Evolutionary conservation across 73 alveolate species (phyloP).

Genomic region (Uronychia binucleata): DNA sequence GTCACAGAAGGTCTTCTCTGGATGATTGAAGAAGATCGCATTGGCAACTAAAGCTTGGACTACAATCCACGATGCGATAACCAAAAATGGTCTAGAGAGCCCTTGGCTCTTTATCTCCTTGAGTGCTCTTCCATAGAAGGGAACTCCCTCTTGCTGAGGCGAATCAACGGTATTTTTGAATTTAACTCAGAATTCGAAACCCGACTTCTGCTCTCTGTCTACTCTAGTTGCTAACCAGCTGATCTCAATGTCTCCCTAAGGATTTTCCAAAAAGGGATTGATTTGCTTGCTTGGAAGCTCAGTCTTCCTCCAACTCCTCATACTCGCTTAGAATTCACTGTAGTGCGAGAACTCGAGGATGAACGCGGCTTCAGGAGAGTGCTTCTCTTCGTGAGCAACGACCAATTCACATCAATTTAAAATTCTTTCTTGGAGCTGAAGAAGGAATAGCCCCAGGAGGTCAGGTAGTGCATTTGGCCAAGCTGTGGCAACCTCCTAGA

Average conservation of each 20-base stretch:
- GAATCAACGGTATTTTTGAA: background rate
- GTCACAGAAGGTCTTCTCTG: background rate
- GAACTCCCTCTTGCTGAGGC: background rate
- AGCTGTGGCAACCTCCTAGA: background rate
- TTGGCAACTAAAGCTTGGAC: too few species aligned
- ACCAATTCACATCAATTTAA: too few species aligned
- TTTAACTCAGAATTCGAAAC: background rate
- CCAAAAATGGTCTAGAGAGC: too few species aligned
- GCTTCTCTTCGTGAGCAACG: too few species aligned
- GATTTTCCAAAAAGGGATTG: background rate
- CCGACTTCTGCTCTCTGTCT: background rate
- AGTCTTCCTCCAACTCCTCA: background rate
- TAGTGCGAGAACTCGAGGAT: too few species aligned
- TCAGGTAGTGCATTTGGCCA: too few species aligned
- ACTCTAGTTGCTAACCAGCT: background rate
- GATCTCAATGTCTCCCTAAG: background rate
- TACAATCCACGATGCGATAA: too few species aligned
- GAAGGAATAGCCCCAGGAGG: too few species aligned
- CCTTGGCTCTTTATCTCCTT: background rate
- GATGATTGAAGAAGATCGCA: too few species aligned
- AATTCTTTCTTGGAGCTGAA: too few species aligned
- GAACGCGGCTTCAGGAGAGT: too few species aligned
- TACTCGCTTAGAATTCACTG: background rate
- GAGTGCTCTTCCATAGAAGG: background rate
- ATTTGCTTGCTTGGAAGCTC: too few species aligned